phyloP scores from a whole-genome alignment of 495 filamentous ascomycete genomes.

The Aspergillus baeticus region DNA sequence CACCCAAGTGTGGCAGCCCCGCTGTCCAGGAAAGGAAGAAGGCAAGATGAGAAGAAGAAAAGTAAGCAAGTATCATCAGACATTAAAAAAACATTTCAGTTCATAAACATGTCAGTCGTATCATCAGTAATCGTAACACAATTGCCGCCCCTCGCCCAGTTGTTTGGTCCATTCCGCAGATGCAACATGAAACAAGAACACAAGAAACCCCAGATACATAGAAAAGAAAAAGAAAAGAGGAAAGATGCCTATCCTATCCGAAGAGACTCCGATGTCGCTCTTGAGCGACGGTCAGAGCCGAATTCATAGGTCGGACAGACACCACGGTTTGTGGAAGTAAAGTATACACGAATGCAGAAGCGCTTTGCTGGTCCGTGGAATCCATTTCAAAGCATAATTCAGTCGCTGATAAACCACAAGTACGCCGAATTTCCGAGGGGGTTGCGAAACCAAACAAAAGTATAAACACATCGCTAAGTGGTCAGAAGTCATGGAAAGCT shows the following conservation, averaged over 20 bases:
- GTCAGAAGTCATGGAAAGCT: constrained; percentile 17
- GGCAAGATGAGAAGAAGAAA: constrained; percentile 15
- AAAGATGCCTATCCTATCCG: neutral
- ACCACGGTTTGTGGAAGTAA: constrained; percentile 4
- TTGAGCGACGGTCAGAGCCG: neutral
- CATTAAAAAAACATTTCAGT: constrained; percentile 25
- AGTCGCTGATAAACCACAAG: constrained; percentile 11
- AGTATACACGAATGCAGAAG: constrained; percentile 21
- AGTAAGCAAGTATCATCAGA: constrained; percentile 21
- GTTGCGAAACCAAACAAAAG: constrained; percentile 13
- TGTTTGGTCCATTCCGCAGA: constrained; percentile 13
- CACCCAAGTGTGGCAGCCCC: constrained; percentile 17
- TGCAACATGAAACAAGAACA: constrained; percentile 17
- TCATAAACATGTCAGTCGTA: constrained; percentile 26
- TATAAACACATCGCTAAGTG: constrained; percentile 28
- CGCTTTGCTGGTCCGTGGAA: constrained; percentile 15
- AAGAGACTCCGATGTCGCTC: neutral
- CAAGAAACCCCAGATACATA: constrained; percentile 12
- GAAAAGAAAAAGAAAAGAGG: constrained; percentile 9
- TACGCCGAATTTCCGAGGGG: constrained; percentile 24
- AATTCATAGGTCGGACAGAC: constrained; percentile 4
- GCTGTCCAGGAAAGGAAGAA: constrained; percentile 10
- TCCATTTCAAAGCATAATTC: constrained; percentile 15
- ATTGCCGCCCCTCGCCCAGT: constrained; percentile 18
- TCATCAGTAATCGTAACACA: constrained; percentile 27